Percentiles rank a stretch among this genome's conserved stretches.
These are phyloP conservation scores for Boletales sp. DNA, from an alignment of 768 basidiomycete species.

Conservation along the genomic window DNA sequence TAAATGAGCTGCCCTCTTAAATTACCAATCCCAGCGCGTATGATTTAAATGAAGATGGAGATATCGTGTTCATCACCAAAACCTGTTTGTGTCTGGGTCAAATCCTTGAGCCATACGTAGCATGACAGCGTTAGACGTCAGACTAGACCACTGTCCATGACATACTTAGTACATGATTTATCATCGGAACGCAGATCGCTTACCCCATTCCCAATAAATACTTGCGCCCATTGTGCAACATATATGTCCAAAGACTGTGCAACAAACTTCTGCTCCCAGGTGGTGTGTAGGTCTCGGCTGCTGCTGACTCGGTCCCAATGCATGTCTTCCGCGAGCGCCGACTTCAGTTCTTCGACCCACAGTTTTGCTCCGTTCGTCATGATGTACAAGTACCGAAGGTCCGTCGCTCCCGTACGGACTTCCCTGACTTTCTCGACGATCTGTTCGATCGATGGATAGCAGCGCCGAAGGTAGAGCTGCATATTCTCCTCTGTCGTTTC, in stretches of 20 bases:
- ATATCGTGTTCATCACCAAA: constrained; percentile 29
- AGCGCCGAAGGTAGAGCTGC: constrained; percentile 33
- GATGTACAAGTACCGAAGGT: constrained; percentile 40
- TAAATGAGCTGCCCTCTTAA: no score
- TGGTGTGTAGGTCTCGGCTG: constrained; percentile 41
- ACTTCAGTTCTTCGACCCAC: constrained; percentile 43
- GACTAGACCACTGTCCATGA: constrained; percentile 36
- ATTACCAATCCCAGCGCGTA: no score
- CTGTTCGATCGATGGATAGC: constrained; percentile 41
- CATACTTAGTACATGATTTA: constrained; percentile 1
- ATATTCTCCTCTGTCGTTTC: constrained; percentile 15
- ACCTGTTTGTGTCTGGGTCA: constrained; percentile 28
- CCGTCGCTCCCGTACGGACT: constrained; percentile 25
- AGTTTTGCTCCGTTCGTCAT: constrained; percentile 42
- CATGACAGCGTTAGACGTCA: constrained; percentile 41
- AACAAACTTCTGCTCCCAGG: constrained; percentile 41
- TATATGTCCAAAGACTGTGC: constrained; percentile 50
- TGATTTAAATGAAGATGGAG: not conserved
- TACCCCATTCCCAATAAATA: constrained; percentile 54
- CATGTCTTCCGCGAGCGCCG: constrained; percentile 26
- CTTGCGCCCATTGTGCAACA: constrained; percentile 43
- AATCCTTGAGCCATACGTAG: constrained; percentile 32
- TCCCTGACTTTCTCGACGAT: constrained; percentile 39
- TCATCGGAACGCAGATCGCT: constrained; percentile 8
- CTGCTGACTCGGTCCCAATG: constrained; percentile 42